Base-by-base conservation (phyloP, 2,329 filamentous ascomycete species). In the Colletotrichum acutatum region DNA sequence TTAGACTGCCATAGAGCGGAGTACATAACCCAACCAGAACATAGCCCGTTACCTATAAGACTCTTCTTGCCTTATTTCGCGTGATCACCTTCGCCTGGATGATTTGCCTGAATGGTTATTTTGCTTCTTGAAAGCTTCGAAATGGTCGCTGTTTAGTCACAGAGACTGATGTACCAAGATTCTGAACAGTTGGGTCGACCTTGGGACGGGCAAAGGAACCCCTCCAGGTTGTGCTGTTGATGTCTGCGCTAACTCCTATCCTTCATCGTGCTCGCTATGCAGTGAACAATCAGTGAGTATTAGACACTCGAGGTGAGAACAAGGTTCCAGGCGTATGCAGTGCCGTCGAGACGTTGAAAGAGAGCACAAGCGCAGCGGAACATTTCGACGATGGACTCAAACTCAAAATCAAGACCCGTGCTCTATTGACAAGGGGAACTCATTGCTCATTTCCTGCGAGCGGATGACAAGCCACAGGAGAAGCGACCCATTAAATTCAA, bases 351-450 rank as follows among this genome's bases (percentile, higher is more conserved):
- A 9, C 28, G 32, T 14, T n/a, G 16, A 30, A 19, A 32, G 42
- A 57, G 59, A 59, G 68, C 62, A 42, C 68, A 28, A 66, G 62
- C 68, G 26, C 56, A 12, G n/a, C 57, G 68, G 68, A 61, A 46
- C 34, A 42, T 71, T 67, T 67, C 24, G 11, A 22, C 42, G 63
- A 67, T 67, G 28, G 57, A 60, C 56, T 56, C 34, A 61, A 67
- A 67, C 63, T 71, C 63, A 61, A 49, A 71, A 62, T 61, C 6
- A 7, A 30, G 57, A 52, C 49, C 58, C 26, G n/a, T 22, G n/a
- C 34, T 52, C 52, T 34, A 34, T 42, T 52, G 46, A 52, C 56
- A 16, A 42, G 34, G 57, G 68, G 63, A 62, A 52, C 12, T 32
- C 16, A 61, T 67, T 8, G 37, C 37, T 42, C 37, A 42, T 42